Conservation (phyloP, 139 green algal species). For the Chlorella sorokiniana region DNA sequence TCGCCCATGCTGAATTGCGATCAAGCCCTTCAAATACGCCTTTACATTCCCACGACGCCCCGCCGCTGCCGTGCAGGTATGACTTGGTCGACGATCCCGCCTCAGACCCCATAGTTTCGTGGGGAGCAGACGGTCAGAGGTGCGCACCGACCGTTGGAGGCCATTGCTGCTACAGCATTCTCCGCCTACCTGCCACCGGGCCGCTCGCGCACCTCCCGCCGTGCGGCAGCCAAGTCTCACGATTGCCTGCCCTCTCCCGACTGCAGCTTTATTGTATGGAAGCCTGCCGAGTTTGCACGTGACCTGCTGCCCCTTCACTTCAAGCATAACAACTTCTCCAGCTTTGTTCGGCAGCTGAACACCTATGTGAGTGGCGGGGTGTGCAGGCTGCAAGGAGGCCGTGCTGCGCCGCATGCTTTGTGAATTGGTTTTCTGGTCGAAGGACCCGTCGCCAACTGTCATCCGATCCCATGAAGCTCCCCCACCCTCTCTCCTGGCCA, state of each 20-base stretch:
- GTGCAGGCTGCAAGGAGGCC: background rate
- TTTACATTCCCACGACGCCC: background rate
- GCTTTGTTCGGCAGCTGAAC: slow-evolving; percentile 97
- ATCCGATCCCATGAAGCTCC: too few relatives aligned
- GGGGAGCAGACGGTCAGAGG: slow-evolving; percentile 83
- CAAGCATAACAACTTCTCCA: slow-evolving; percentile 98
- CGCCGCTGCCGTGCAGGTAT: slow-evolving; percentile 74
- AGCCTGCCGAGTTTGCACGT: slow-evolving; percentile 86
- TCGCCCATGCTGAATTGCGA: background rate
- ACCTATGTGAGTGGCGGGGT: slow-evolving; percentile 81
- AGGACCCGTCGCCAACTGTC: too few relatives aligned
- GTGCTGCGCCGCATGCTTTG: too few relatives aligned
- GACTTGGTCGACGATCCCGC: slow-evolving; percentile 89
- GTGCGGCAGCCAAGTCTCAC: background rate
- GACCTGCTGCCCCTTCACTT: slow-evolving; percentile 92
- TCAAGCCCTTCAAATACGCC: too few relatives aligned
- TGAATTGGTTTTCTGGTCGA: too few relatives aligned
- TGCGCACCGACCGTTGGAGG: slow-evolving; percentile 39
- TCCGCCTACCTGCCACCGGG: background rate
- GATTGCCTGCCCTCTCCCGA: background rate
- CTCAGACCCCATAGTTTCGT: slow-evolving; percentile 86
- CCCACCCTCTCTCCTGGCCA: too few relatives aligned
- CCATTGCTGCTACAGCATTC: background rate
- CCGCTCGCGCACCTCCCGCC: background rate
- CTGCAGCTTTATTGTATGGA: slow-evolving; percentile 91